These are phyloP conservation scores for Lophiotrema nucula DNA, from an alignment of 495 filamentous ascomycete species.

Conservation along the genomic window DNA sequence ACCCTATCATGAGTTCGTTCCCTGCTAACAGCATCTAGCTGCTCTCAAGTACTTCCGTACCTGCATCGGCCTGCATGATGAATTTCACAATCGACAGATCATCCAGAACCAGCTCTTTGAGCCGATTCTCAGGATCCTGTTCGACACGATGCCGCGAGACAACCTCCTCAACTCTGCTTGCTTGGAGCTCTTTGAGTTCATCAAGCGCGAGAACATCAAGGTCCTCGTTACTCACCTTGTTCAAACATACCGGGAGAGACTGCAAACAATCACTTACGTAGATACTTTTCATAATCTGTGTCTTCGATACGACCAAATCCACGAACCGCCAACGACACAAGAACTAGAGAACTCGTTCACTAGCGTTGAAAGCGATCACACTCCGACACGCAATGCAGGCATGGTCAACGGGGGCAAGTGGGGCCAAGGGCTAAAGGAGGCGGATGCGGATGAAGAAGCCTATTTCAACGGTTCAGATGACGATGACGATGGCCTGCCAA, in stretches of 20 bases:
- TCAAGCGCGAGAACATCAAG: slow-evolving; percentile 80
- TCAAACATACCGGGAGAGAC: slow-evolving; percentile 80
- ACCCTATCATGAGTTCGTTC: background rate
- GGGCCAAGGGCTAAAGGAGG: slow-evolving; percentile 69
- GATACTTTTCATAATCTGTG: slow-evolving; percentile 80
- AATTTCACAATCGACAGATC: slow-evolving; percentile 87
- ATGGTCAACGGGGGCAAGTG: slow-evolving; percentile 65
- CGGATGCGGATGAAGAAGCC: slow-evolving; percentile 85
- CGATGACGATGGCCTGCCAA: slow-evolving; percentile 55
- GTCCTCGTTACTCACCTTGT: slow-evolving; percentile 80
- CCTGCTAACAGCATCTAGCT: slow-evolving; percentile 51
- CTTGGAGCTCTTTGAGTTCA: slow-evolving; percentile 89
- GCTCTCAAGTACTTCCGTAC: slow-evolving; percentile 94
- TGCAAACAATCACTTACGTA: slow-evolving; percentile 77
- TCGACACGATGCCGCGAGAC: slow-evolving; percentile 90
- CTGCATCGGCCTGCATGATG: slow-evolving; percentile 81
- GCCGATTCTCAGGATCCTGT: slow-evolving; percentile 82
- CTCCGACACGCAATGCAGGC: slow-evolving; percentile 22
- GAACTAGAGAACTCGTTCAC: slow-evolving; percentile 34
- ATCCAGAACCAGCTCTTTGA: slow-evolving; percentile 80
- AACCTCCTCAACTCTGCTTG: slow-evolving; percentile 96
- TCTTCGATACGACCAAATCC: slow-evolving; percentile 70
- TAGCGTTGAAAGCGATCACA: slow-evolving; percentile 31
- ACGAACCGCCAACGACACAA: slow-evolving; percentile 31
- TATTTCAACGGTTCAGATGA: slow-evolving; percentile 93